These are phyloP conservation scores for Saxophila tyrrhenica DNA, from an alignment of 495 filamentous ascomycete genomes.

Conservation along the genomic window DNA sequence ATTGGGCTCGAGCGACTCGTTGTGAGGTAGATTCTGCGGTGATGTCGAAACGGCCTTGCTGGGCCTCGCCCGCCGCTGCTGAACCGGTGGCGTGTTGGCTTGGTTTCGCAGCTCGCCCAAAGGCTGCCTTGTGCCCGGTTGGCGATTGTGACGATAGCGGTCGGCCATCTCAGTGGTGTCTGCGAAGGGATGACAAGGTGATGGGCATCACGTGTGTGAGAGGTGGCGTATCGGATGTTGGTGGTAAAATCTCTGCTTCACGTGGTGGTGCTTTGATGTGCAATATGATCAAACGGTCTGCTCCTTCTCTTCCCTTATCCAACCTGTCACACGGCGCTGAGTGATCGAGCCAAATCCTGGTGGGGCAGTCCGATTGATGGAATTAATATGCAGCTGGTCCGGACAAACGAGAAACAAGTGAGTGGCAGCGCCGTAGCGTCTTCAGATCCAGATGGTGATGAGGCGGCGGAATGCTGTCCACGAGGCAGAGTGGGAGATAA, in stretches of 20 bases:
- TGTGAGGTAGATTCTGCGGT: constrained; percentile 27
- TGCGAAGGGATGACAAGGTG: background rate
- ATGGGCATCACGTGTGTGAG: constrained; percentile 1
- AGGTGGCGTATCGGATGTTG: too few relatives aligned
- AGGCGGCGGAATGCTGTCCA: background rate
- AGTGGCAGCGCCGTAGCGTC: background rate
- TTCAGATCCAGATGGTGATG: background rate
- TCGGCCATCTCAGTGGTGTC: constrained; percentile 11
- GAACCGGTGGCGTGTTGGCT: constrained; percentile 32
- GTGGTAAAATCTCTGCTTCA: background rate
- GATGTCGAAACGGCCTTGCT: constrained; percentile 16
- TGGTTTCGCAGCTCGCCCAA: constrained; percentile 39
- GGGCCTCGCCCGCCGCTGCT: constrained; percentile 1
- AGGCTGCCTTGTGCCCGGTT: constrained; percentile 32
- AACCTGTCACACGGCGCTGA: too few relatives aligned
- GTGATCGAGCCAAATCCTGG: background rate
- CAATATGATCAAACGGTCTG: background rate
- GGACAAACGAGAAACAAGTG: background rate
- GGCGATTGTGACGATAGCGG: constrained; percentile 10
- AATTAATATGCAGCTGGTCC: constrained; percentile 1
- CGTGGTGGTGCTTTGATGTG: background rate
- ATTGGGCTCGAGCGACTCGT: constrained; percentile 33
- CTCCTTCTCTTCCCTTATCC: background rate
- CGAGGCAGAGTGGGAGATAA: background rate
- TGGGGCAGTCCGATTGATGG: background rate